phyloP scores from a whole-genome alignment of 192 early-diverging fungal genomes.

The Gaertneriomyces semiglobifer region DNA sequence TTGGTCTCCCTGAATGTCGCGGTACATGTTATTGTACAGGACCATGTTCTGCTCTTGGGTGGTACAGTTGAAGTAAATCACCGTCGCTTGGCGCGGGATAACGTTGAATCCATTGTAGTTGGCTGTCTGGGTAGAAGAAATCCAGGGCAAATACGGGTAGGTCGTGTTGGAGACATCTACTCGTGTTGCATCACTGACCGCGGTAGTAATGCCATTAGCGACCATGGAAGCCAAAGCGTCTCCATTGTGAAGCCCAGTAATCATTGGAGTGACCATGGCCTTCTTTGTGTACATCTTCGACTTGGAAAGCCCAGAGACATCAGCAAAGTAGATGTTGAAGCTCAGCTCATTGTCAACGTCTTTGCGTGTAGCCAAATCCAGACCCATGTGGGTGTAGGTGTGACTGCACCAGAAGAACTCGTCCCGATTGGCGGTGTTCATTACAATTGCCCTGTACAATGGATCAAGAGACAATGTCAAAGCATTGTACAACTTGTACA shows the following conservation, averaged over 20 bases:
- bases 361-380: constrained; percentile 34
- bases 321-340: constrained; percentile 45
- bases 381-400: constrained; percentile 40
- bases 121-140: constrained; percentile 33
- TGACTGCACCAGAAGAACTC: constrained; percentile 43
- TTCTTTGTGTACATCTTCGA: constrained; percentile 21
- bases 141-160: constrained; percentile 24
- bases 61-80: constrained; percentile 41
- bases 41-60: constrained; percentile 12
- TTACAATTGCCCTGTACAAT: constrained; percentile 27
- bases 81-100: constrained; percentile 34
- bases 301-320: constrained; percentile 22
- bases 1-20: constrained; percentile 9
- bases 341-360: constrained; percentile 39
- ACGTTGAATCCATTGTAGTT: constrained; percentile 46
- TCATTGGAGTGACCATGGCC: constrained; percentile 42
- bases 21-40: constrained; percentile 34
- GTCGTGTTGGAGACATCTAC: constrained; percentile 14
- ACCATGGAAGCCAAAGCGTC: constrained; percentile 36
- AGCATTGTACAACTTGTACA: not conserved
- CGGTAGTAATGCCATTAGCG: constrained; percentile 35
- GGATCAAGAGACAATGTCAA: constrained; percentile 24
- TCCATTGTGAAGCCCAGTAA: constrained; percentile 45
- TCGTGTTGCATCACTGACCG: constrained; percentile 40
- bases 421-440: constrained; percentile 4